Percentiles rank a stretch among this genome's conserved stretches.
Conservation (phyloP, 1,284 basidiomycete species). For the Somion occarium region DNA sequence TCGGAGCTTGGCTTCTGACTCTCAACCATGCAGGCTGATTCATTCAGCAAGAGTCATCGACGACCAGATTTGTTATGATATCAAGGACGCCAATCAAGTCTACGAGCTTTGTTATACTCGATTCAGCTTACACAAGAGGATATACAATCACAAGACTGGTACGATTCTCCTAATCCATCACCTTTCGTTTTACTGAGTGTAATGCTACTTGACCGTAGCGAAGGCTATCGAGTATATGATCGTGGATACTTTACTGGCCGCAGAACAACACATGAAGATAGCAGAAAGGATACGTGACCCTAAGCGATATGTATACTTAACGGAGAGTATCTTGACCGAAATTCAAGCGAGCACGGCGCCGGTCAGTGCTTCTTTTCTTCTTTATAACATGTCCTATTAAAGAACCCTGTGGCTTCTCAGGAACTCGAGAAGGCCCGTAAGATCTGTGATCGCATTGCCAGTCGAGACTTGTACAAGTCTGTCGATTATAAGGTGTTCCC, state of each 20-base stretch:
- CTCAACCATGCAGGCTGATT: constrained; percentile 68
- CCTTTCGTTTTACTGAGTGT: constrained; percentile 2
- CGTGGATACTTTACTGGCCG: constrained; percentile 62
- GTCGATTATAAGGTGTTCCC: constrained; percentile 66
- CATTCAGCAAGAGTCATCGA: constrained; percentile 69
- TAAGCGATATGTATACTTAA: constrained; percentile 55
- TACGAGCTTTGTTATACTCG: constrained; percentile 69
- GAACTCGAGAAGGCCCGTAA: constrained; percentile 50
- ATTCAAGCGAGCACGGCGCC: constrained; percentile 51
- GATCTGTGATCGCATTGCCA: constrained; percentile 56
- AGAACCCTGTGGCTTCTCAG: constrained; percentile 30
- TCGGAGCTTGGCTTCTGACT: too few species aligned
- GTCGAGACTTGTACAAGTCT: constrained; percentile 60
- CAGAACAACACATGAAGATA: constrained; percentile 59
- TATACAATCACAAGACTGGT: constrained; percentile 79
- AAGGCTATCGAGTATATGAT: constrained; percentile 79
- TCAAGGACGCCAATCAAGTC: constrained; percentile 72
- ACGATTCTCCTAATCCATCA: constrained; percentile 15
- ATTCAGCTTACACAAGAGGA: constrained; percentile 70
- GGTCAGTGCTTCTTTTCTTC: constrained; percentile 27
- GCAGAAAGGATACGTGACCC: constrained; percentile 53
- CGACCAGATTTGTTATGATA: constrained; percentile 70
- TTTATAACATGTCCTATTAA: too few species aligned
- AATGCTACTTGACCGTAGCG: constrained; percentile 40
- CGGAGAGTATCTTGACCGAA: constrained; percentile 56